Evolutionary conservation across 1,284 basidiomycete genomes (phyloP).

Genomic region (Singerocomus inundabilis): DNA sequence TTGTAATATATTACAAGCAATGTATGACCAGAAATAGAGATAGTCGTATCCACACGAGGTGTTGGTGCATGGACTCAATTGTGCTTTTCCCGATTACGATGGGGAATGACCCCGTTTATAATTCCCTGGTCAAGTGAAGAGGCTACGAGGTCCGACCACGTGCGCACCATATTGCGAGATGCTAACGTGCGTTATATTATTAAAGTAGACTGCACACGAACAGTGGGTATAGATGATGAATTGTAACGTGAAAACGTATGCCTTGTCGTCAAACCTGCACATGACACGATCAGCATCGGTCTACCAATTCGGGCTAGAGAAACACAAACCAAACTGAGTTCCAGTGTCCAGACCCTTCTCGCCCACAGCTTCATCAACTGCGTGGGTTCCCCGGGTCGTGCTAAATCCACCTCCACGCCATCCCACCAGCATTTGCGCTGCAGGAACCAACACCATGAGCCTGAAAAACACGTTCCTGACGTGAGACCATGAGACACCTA

Average conservation of each 20-base stretch:
- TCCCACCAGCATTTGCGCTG: slow-evolving; percentile 99
- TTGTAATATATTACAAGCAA: not conserved
- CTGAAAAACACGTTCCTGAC: not conserved
- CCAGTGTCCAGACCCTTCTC: slow-evolving; percentile 96
- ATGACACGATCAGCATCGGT: slow-evolving; percentile 2
- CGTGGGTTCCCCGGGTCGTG: slow-evolving; percentile 50
- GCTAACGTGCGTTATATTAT: slow-evolving; percentile 30
- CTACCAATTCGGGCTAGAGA: not conserved
- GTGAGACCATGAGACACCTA: slow-evolving; percentile 58
- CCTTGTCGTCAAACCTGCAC: slow-evolving; percentile 21
- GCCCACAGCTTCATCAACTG: slow-evolving; percentile 89
- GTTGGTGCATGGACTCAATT: not conserved
- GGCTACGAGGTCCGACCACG: not conserved
- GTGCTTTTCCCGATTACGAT: not conserved
- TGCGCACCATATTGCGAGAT: slow-evolving; percentile 20
- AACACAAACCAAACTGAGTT: slow-evolving; percentile 84
- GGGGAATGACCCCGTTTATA: not conserved
- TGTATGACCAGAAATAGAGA: slow-evolving; percentile 5
- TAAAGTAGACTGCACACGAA: slow-evolving; percentile 27
- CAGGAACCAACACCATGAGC: slow-evolving; percentile 5
- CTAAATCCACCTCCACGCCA: slow-evolving; percentile 87
- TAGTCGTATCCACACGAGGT: not conserved
- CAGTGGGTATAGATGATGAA: slow-evolving; percentile 30
- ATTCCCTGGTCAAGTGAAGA: not conserved
- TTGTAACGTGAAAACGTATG: too few species aligned